Evolutionary conservation across 1,284 basidiomycete species (phyloP).

Genomic region (Dichomitus squalens): DNA sequence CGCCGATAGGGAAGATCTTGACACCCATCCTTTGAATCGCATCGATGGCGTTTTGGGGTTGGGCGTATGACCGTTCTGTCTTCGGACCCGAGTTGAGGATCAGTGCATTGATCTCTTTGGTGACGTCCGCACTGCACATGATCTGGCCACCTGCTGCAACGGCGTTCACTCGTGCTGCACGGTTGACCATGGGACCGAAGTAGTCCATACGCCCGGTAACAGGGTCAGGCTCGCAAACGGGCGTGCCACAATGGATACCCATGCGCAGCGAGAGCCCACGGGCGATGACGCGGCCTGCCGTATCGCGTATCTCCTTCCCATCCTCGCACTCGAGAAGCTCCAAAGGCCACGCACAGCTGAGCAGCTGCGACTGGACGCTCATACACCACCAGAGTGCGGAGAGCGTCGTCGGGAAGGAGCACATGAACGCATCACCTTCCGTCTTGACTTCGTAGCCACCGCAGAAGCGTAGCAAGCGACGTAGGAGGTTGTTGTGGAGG

Average conservation of each 20-base stretch:
- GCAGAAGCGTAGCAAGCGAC: constrained; percentile 86
- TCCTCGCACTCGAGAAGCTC: constrained; percentile 95
- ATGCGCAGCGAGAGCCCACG: constrained; percentile 95
- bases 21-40: constrained; percentile 79
- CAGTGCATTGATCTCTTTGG: constrained; percentile 78
- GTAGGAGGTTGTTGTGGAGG: constrained; percentile 87
- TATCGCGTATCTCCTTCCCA: constrained; percentile 81
- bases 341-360: constrained; percentile 90
- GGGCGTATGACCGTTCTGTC: constrained; percentile 58
- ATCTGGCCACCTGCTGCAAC: constrained; percentile 94
- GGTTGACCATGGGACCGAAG: constrained; percentile 93
- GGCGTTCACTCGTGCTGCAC: constrained; percentile 85
- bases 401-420: constrained; percentile 90
- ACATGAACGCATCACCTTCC: constrained; percentile 99
- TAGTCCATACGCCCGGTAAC: constrained; percentile 98
- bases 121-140: constrained; percentile 89
- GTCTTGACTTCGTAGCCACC: constrained; percentile 99
- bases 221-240: constrained; percentile 92
- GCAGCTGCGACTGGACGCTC: constrained; percentile 84
- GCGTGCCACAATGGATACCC: constrained; percentile 95
- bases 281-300: constrained; percentile 72
- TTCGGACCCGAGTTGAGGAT: constrained; percentile 57
- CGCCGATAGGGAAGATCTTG: constrained; percentile 79
- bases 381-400: constrained; percentile 93
- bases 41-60: constrained; percentile 63